Base-by-base conservation (phyloP, 139 green algal genomes). In the Prasinococcaceae sp. region DNA sequence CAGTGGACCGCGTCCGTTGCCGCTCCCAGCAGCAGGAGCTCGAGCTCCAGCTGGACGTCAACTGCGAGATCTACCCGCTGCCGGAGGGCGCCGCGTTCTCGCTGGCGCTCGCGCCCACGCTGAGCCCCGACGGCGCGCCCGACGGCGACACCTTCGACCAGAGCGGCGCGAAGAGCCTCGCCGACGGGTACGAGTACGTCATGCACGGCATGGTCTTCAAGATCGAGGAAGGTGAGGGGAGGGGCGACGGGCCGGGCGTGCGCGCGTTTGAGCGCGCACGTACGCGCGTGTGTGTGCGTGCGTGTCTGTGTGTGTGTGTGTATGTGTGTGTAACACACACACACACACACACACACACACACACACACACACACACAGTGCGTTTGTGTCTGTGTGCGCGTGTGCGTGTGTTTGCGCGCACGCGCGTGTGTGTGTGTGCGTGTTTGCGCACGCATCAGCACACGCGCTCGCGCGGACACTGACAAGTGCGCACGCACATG, bases 111-210 rank as follows among this genome's bases (percentile, higher is more conserved):
- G 69, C 88, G 6, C 64, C 40, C 53, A 96, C 83, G 17, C 65
- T 97, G 5, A 83, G 83, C 44, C 59, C 73, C 23, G 80, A 92
- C 50, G 79, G 76, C 20, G 81, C 63, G 3, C 61, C 72, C 3
- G 41, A 65, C 4, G 71, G 50, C 23, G 55, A 52, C 8, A 74
- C 68, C 20, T 86, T 76, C 54, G 79, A 85, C 38, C 65, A 77
- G 59, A 73, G 38, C n/a, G 68, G 68, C 27, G 63, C 60, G 5
- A 58, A 71, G 32, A 53, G 58, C 3, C 65, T 95, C 1, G 78
- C 85, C 72, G 86, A 97, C 77, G 69, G 75, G 16, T 97, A 85
- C 58, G 88, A 97, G 16, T 97, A 96, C 61, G 88, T 96, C 17
- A 95, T 93, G 80, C 72, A 92, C 64, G 88, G 88, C 37, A 86